Percentiles rank a stretch among this genome's conserved stretches.
phyloP scores from a whole-genome alignment of 2,329 filamentous ascomycete species.

The Colletotrichum musae region DNA sequence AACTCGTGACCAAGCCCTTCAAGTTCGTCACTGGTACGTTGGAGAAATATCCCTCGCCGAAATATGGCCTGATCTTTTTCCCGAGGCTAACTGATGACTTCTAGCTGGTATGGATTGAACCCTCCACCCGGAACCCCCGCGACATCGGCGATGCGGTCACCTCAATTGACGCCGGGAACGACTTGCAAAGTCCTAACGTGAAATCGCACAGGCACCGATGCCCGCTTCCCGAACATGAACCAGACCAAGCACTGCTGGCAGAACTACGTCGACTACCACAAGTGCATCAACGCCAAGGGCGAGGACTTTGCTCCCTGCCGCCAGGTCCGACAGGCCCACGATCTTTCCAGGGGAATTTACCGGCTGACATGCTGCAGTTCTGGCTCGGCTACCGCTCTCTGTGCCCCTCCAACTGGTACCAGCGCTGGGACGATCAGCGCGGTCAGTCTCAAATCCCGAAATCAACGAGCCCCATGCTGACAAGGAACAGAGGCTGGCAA shows the following conservation, averaged over 20 bases:
- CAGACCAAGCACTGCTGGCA: slow-evolving; percentile 99
- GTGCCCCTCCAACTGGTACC: slow-evolving; percentile 94
- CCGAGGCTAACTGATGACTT: slow-evolving; percentile 58
- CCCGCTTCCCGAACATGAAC: slow-evolving; percentile 98
- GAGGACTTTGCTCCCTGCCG: slow-evolving; percentile 98
- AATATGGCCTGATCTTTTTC: slow-evolving; percentile 52
- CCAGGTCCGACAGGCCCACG: slow-evolving; percentile 74
- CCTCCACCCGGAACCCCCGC: slow-evolving; percentile 36
- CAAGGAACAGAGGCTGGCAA: slow-evolving; percentile 72
- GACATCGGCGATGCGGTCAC: slow-evolving; percentile 46
- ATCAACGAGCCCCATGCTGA: slow-evolving; percentile 25
- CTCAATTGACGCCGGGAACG: slow-evolving; percentile 46
- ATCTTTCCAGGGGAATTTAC: slow-evolving; percentile 18
- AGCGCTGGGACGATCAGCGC: slow-evolving; percentile 97
- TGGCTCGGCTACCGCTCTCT: slow-evolving; percentile 96
- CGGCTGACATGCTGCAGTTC: slow-evolving; percentile 74
- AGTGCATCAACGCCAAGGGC: slow-evolving; percentile 98
- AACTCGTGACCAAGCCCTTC: slow-evolving; percentile 96
- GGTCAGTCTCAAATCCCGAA: slow-evolving; percentile 69
- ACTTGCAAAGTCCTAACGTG: slow-evolving; percentile 16
- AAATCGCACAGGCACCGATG: slow-evolving; percentile 88
- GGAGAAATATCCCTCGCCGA: slow-evolving; percentile 53
- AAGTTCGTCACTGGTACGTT: slow-evolving; percentile 99
- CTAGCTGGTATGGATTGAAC: slow-evolving; percentile 62
- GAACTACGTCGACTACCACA: slow-evolving; percentile 99